Base-by-base conservation (phyloP, 2,329 filamentous ascomycete genomes). In the Aureobasidium sp. region DNA sequence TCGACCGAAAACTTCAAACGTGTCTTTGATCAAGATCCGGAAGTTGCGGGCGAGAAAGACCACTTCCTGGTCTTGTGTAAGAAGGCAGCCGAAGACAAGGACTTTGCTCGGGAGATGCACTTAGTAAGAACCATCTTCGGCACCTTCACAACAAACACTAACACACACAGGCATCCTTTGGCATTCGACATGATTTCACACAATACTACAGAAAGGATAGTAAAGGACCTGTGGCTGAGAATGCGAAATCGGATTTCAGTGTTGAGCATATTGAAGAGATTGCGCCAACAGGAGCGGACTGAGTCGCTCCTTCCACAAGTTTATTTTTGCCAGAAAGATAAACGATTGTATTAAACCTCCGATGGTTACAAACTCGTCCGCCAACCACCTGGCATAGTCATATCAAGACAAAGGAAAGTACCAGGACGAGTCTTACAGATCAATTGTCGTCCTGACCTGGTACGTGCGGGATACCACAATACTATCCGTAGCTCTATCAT, bases 1-100 rank as follows among this genome's bases (percentile, higher is more conserved):
- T 67, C 66, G 44, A 67, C 65, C 7, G 61, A 66, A 21, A 68
- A 68, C 47, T 62, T 68, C 34, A 59, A 64, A 29, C 62, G 67
- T 21, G 48, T 68, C 27, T 67, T 64, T 42, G 66, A 64, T 25
- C 63, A 61, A 7, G 65, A 64, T 53, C 64, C 65, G 1, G 61
- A 65, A 42, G 51, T 49, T 2, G 48, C 61, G 27, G 50, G 64
- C 13, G 65, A 68, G 58, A 63, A 63, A 25, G 67, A 68, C 34
- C 60, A 66, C 16, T 68, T 68, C 58, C 50, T 68, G 47, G 48
- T 65, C 45, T 62, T 65, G 63, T 59, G 64, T 21, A 62, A 59
- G 42, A 64, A 64, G n/a, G 62, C 65, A 10, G 61, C 65, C 39
- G 61, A 53, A 9, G 65, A 68, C 47, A 61, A 66, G 42, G 64